Base-by-base conservation (phyloP, 1,284 basidiomycete genomes). In the Papiliotrema nemorosa region DNA sequence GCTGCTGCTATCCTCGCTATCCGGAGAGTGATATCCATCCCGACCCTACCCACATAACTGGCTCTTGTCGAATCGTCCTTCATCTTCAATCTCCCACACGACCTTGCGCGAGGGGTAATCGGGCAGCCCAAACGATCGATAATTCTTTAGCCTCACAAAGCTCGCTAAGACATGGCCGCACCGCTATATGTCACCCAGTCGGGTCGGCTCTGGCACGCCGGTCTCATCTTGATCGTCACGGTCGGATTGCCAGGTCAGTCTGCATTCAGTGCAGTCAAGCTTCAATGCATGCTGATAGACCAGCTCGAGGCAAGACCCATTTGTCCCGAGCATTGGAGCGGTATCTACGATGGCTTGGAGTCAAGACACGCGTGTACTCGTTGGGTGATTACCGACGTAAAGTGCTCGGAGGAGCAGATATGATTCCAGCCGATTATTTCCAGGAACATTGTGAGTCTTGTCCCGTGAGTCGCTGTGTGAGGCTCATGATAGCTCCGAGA, bases 301-400 rank as follows among this genome's bases (percentile, higher is more conserved):
- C 53, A 70, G 90, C 90, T 5, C 82, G 93, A 47, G 93, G 93
- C 41, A 97, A 97, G 77, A 97, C 93, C 0, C 96, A 98, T 73
- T 88, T 98, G 51, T 93, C 92, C 1, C 84, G 94, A 47, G 86
- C 94, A 18, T 81, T 98, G 26, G 93, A 98, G 71, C 84, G 96
- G 22, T 99, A 98, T 74, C 82, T 98, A 1, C 82, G 90, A 66
- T 99, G 96, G 96, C 88, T 93, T 67, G 94, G 96, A 37, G 89
- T 99, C 57, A 96, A 94, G 74, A 94, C 90, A 0, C 83, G 87
- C 52, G 94, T 97, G 44, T 86, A 97, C 52, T 93, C 90, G 2
- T 79, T 98, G 4, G 96, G 96, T 22, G 94, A 98, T 75, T 92
- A 94, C 74, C 83, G 96, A 41, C 79, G 96, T 45, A 90, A 90